These are phyloP conservation scores for Wickerhamomyces hampshirensis DNA, from an alignment of 805 yeast genomes.

Conservation along the genomic window DNA sequence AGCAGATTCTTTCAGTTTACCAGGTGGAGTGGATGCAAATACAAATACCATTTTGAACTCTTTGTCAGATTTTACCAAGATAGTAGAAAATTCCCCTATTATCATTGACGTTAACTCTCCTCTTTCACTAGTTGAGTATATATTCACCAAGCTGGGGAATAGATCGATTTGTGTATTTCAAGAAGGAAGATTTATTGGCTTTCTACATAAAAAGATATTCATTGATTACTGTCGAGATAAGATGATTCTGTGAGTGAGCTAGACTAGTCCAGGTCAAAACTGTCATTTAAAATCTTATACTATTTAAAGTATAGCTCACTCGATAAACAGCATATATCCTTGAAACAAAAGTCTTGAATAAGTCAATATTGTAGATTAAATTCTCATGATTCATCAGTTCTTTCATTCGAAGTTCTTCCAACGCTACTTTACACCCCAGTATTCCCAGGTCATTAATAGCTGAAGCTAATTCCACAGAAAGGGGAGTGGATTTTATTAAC, in stretches of 20 bases:
- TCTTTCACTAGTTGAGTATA: slow-evolving; percentile 42
- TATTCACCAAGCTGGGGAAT: slow-evolving; percentile 49
- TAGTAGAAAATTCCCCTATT: slow-evolving; percentile 43
- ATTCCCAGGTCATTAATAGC: too few relatives aligned
- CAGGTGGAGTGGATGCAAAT: slow-evolving; percentile 44
- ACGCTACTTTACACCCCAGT: too few relatives aligned
- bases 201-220: slow-evolving; percentile 48
- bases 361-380: background rate
- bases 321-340: background rate
- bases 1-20: slow-evolving; percentile 45
- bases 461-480: too few relatives aligned
- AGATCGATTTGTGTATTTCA: slow-evolving; percentile 42
- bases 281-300: background rate
- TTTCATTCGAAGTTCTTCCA: too few relatives aligned
- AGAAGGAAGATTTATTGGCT: slow-evolving; percentile 44
- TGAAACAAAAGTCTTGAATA: background rate
- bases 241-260: slow-evolving; percentile 5
- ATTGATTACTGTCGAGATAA: slow-evolving; percentile 35
- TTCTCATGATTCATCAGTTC: background rate
- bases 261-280: background rate
- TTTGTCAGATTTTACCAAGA: slow-evolving; percentile 36
- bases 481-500: too few relatives aligned
- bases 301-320: background rate
- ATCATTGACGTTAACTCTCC: slow-evolving; percentile 44
- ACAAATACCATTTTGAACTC: slow-evolving; percentile 8